These are phyloP conservation scores for Linum usitatissimum DNA, from an alignment of 345 rosid genomes.

Conservation along the genomic window DNA sequence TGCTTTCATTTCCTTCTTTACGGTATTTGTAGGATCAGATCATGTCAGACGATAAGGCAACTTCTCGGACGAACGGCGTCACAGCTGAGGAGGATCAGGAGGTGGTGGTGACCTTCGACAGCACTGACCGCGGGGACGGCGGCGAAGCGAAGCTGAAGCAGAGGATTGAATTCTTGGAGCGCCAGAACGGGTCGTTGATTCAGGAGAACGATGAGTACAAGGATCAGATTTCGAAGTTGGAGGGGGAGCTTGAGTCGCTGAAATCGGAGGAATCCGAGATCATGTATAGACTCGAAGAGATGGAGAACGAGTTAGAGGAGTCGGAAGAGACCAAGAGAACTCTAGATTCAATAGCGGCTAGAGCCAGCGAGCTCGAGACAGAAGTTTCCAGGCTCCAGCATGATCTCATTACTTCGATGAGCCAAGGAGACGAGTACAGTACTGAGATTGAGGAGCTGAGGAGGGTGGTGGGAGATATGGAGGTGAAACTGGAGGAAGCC, in stretches of 20 bases:
- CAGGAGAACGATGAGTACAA: conserved; percentile 31
- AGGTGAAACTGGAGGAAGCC: conserved; percentile 28
- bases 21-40: conserved; percentile 4
- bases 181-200: conserved; percentile 33
- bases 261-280: conserved; percentile 24
- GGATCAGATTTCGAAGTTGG: conserved; percentile 22
- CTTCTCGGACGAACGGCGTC: conserved; percentile 29
- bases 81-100: conserved; percentile 11
- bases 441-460: conserved; percentile 18
- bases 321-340: conserved; percentile 42
- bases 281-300: conserved; percentile 28
- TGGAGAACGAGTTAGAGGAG: conserved; percentile 42
- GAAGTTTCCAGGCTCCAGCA: conserved; percentile 56
- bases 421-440: conserved; percentile 37
- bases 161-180: conserved; percentile 37
- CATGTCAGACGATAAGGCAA: conserved; percentile 27
- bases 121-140: conserved; percentile 24
- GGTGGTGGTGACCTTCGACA: conserved; percentile 10
- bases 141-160: conserved; percentile 18
- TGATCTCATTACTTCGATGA: conserved; percentile 39
- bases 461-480: conserved; percentile 21
- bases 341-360: conserved; percentile 32
- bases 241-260: conserved; percentile 31
- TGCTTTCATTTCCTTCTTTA: too few relatives aligned
- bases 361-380: conserved; percentile 55